phyloP scores from a whole-genome alignment of 148 eudicot species.

The Chenopodium suecicum region DNA sequence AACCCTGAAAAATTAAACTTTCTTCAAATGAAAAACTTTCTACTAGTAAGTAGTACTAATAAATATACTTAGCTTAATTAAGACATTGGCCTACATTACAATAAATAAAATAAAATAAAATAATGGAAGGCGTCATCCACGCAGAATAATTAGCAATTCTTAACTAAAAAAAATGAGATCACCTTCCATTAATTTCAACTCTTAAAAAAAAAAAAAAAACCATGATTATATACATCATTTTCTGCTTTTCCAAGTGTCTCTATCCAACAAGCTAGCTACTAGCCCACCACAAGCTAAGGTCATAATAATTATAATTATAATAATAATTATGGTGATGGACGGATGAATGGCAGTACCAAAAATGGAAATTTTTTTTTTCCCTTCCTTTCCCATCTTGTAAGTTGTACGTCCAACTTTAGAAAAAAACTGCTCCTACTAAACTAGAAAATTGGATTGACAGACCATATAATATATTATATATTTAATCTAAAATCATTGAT shows the following conservation, averaged over 20 bases:
- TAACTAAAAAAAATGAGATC: background rate
- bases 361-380: slow-evolving; percentile 1
- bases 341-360: background rate
- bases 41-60: background rate
- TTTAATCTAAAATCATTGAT: background rate
- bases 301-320: background rate
- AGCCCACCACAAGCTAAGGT: slow-evolving; percentile 14
- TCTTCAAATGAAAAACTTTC: background rate
- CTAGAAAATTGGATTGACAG: background rate
- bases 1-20: too few relatives aligned
- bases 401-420: background rate
- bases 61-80: background rate
- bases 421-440: background rate
- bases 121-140: slow-evolving; percentile 7
- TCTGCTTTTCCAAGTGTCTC: slow-evolving; percentile 9
- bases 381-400: background rate
- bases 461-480: too few relatives aligned
- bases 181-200: background rate
- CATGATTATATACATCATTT: slow-evolving; percentile 26
- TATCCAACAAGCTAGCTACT: slow-evolving; percentile 14
- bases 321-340: too few relatives aligned
- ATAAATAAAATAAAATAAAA: background rate
- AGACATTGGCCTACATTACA: background rate
- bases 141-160: background rate
- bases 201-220: slow-evolving; percentile 4